A percentile compares a stretch with the other conserved stretches of the same genome.
Conservation (phyloP, 495 filamentous ascomycete genomes). For the Poronia punctata region DNA sequence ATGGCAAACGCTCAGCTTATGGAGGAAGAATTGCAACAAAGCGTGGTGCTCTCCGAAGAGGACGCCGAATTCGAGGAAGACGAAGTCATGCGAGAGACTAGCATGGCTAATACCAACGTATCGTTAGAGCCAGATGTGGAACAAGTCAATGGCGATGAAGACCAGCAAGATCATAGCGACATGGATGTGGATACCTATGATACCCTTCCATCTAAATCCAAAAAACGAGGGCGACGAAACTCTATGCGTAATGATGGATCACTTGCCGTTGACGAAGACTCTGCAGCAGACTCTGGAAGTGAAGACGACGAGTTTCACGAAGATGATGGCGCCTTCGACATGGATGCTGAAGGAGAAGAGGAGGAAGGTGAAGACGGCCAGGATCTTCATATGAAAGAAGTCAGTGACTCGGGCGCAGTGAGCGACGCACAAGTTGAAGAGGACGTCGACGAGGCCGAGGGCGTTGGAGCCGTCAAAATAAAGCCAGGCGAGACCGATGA, state of each 20-base stretch:
- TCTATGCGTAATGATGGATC: too few species aligned
- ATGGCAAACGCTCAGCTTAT: slow-evolving; percentile 45
- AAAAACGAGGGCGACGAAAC: too few species aligned
- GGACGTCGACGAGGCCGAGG: slow-evolving; percentile 50
- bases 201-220: too few species aligned
- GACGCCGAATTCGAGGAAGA: slow-evolving; percentile 30
- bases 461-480: slow-evolving; percentile 71
- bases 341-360: slow-evolving; percentile 29
- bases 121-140: background rate
- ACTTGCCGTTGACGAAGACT: slow-evolving; percentile 30
- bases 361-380: slow-evolving; percentile 37
- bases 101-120: background rate
- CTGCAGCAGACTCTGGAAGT: slow-evolving; percentile 32
- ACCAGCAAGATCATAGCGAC: slow-evolving; percentile 30
- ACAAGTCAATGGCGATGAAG: slow-evolving; percentile 21
- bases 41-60: slow-evolving; percentile 38
- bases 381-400: slow-evolving; percentile 4
- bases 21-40: slow-evolving; percentile 46
- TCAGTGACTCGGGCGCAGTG: slow-evolving; percentile 23
- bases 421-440: slow-evolving; percentile 37
- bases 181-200: slow-evolving; percentile 26
- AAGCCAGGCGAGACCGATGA: slow-evolving; percentile 48
- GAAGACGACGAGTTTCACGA: slow-evolving; percentile 42
- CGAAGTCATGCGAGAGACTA: background rate
- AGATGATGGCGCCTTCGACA: slow-evolving; percentile 26